phyloP scores from a whole-genome alignment of 2,329 filamentous ascomycete species.

The Xylariaceae sp. region DNA sequence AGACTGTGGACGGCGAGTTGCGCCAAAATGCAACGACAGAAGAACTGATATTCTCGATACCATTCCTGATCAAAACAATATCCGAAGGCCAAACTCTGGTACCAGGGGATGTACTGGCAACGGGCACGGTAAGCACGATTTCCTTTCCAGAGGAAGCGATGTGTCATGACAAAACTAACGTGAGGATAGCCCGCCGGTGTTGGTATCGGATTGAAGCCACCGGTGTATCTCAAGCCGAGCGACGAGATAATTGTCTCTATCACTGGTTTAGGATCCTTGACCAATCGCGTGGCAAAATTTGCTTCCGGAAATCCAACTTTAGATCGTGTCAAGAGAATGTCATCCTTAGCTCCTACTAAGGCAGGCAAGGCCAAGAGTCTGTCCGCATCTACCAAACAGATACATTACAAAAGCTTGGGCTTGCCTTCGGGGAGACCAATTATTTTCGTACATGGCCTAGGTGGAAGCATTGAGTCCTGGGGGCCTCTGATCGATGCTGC shows the following conservation, averaged over 20 bases:
- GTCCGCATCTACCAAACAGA: slow-evolving; percentile 1
- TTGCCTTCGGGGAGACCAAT: too few species aligned
- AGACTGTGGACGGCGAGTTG: slow-evolving; percentile 12
- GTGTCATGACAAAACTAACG: too few species aligned
- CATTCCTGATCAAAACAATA: slow-evolving; percentile 9
- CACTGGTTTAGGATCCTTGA: slow-evolving; percentile 11
- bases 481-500: slow-evolving; percentile 6
- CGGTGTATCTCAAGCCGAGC: slow-evolving; percentile 10
- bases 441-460: slow-evolving; percentile 11
- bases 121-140: too few species aligned
- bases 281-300: slow-evolving; percentile 8
- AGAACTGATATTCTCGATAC: slow-evolving; percentile 13
- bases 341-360: slow-evolving; percentile 10
- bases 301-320: neutral
- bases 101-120: slow-evolving; percentile 13
- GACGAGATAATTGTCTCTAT: slow-evolving; percentile 15
- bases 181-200: slow-evolving; percentile 16
- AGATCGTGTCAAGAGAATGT: neutral
- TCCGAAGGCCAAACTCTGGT: slow-evolving; percentile 12
- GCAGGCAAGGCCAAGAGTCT: too few species aligned
- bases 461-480: slow-evolving; percentile 13
- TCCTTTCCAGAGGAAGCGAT: too few species aligned
- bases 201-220: slow-evolving; percentile 13
- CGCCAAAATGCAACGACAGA: slow-evolving; percentile 12
- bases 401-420: slow-evolving; percentile 4